Percentiles rank a stretch among this genome's conserved stretches.
Conservation (phyloP, 2,329 filamentous ascomycete species). For the Verticillium nubilum region DNA sequence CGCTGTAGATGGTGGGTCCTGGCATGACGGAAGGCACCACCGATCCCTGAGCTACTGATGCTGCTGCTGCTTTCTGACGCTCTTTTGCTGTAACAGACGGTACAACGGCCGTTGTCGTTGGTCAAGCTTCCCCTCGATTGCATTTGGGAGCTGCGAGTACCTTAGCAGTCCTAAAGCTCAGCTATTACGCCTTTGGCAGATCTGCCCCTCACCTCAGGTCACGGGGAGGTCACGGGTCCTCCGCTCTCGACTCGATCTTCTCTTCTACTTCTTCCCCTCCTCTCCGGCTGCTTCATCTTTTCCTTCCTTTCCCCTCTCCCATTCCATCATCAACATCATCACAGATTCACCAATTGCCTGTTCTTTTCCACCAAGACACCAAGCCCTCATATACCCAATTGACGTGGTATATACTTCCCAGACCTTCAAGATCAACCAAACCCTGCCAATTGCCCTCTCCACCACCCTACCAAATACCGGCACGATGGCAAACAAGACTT, state of each 20-base stretch:
- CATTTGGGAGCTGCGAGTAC: neutral
- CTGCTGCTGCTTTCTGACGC: neutral
- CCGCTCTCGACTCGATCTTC: conserved; percentile 10
- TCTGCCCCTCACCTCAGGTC: neutral
- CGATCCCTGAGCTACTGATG: neutral
- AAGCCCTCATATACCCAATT: neutral
- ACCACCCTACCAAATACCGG: conserved; percentile 17
- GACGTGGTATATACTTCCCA: neutral
- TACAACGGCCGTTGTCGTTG: neutral
- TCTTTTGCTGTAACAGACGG: neutral
- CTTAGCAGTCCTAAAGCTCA: neutral
- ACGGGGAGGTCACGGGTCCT: neutral
- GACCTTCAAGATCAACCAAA: neutral
- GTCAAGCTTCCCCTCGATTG: neutral
- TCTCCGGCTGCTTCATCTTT: conserved; percentile 12
- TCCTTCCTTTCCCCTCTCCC: conserved; percentile 14
- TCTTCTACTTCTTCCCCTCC: conserved; percentile 14
- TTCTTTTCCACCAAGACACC: conserved; percentile 5
- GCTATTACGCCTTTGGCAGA: neutral
- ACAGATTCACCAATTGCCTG: conserved; percentile 3
- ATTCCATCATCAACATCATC: conserved; percentile 7
- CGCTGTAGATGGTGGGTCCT: neutral
- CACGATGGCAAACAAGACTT: conserved; percentile 55
- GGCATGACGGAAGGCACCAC: neutral
- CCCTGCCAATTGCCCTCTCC: conserved; percentile 10